Evolutionary conservation across 176 grass and related monocot genomes (phyloP).

Genomic region (Oryza meridionalis): DNA sequence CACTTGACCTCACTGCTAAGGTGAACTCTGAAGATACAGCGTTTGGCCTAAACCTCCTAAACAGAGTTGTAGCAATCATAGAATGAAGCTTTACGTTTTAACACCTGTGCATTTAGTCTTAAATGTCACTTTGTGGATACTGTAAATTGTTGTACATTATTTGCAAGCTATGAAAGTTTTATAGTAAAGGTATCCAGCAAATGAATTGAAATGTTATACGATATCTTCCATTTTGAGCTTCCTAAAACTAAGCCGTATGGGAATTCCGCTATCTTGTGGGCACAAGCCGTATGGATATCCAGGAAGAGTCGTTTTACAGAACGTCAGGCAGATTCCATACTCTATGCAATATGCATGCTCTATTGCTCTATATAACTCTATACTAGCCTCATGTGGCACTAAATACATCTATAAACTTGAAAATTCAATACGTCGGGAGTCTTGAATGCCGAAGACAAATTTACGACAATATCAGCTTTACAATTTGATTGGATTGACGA

Average conservation of each 20-base stretch:
- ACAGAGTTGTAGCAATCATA: conserved; percentile 61
- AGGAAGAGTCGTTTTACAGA: not conserved
- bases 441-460: not conserved
- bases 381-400: not conserved
- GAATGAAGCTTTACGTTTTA: conserved; percentile 44
- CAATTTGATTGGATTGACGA: too few species aligned
- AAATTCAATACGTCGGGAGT: not conserved
- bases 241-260: not conserved
- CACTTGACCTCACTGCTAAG: conserved; percentile 69
- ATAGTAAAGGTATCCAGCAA: not conserved
- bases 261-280: too few species aligned
- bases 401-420: not conserved
- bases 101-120: not conserved
- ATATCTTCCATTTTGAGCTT: not conserved
- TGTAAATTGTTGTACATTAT: conserved; percentile 44
- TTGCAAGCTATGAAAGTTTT: not conserved
- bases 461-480: not conserved
- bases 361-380: not conserved
- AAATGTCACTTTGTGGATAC: conserved; percentile 5
- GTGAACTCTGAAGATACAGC: conserved; percentile 81
- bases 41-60: conserved; percentile 83
- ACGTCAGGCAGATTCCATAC: not conserved
- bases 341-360: not conserved
- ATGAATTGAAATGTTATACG: not conserved
- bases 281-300: not conserved